Base-by-base conservation (phyloP, 2,329 filamentous ascomycete genomes). In the Coniella vitis region DNA sequence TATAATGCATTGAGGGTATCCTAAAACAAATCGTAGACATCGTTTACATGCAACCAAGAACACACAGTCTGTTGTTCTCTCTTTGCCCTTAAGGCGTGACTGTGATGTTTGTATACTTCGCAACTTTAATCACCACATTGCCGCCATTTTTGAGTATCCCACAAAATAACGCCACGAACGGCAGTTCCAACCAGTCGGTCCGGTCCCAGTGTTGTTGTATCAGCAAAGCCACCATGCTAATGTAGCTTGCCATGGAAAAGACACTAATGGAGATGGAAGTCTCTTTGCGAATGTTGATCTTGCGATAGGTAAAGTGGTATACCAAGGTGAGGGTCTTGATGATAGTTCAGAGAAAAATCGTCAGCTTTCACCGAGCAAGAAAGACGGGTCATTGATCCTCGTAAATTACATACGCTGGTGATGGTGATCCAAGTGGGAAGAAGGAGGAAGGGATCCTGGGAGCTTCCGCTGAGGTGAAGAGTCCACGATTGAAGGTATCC, bases 351-450 rank as follows among this genome's bases (percentile, higher is more conserved):
- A 46, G 38, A 39, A 36, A 22, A 31, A 21, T 40, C 39, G 49
- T 22, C n/a, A n/a, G n/a, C n/a, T n/a, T n/a, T n/a, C n/a, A n/a
- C n/a, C n/a, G n/a, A n/a, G n/a, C n/a, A n/a, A n/a, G n/a, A n/a
- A n/a, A n/a, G n/a, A n/a, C n/a, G n/a, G n/a, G n/a, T n/a, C n/a
- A n/a, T n/a, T n/a, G n/a, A n/a, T n/a, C n/a, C n/a, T n/a, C n/a
- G n/a, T n/a, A n/a, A n/a, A n/a, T 42, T 45, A 63, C 74, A 49
- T 69, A 87, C 84, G 45, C 82, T 87, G 46, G 86, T 83, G 56
- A 90, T 89, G 55, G 79, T 78, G 55, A 90, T 83, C 86, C 86
- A 90, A 37, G 84, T 85, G 8, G 85, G 85, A 20, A 90, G 73
- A 21, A 90, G 73, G 49, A 88, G 75, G 25, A 84, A 78, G 2